Percentiles rank a stretch among this genome's conserved stretches.
Evolutionary conservation across 2,329 filamentous ascomycete species (phyloP).

Genomic region (Daldinia sp.): DNA sequence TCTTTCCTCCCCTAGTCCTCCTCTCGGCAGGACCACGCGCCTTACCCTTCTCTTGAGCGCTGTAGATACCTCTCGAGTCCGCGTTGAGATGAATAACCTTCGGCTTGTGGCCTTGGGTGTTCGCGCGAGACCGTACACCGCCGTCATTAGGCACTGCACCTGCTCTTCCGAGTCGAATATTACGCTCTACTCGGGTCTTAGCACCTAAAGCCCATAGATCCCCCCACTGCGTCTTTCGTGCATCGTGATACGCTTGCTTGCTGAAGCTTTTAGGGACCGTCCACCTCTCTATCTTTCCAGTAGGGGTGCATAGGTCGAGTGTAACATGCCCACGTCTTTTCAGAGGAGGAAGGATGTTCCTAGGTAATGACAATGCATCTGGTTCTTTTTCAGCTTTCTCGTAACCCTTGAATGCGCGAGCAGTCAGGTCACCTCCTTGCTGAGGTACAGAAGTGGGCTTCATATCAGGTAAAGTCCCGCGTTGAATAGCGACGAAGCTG

Average conservation of each 20-base stretch:
- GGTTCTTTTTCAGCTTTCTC: conserved; percentile 62
- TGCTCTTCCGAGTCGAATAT: conserved; percentile 68
- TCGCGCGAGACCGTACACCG: conserved; percentile 57
- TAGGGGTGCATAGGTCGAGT: conserved; percentile 89
- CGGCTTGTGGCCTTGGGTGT: conserved; percentile 51
- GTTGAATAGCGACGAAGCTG: conserved; percentile 87
- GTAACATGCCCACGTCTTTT: conserved; percentile 91
- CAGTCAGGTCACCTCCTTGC: conserved; percentile 68
- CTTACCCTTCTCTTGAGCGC: conserved; percentile 53
- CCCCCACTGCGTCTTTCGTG: conserved; percentile 90
- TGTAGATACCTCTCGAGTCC: conserved; percentile 55
- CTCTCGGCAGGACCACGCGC: conserved; percentile 50
- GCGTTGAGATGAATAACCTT: conserved; percentile 58
- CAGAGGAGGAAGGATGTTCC: conserved; percentile 81
- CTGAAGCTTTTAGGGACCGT: conserved; percentile 86
- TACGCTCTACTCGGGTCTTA: conserved; percentile 79
- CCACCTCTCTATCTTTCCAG: conserved; percentile 91
- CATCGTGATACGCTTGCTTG: conserved; percentile 88
- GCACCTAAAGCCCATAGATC: conserved; percentile 96
- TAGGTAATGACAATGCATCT: conserved; percentile 78
- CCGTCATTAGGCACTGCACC: conserved; percentile 58
- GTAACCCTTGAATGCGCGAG: conserved; percentile 79
- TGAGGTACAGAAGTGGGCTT: conserved; percentile 27
- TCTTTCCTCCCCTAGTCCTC: conserved; percentile 58
- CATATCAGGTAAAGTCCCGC: conserved; percentile 69